Conservation (phyloP, 352 stramenopile genomes). For the Phytopythium ostracodes region DNA sequence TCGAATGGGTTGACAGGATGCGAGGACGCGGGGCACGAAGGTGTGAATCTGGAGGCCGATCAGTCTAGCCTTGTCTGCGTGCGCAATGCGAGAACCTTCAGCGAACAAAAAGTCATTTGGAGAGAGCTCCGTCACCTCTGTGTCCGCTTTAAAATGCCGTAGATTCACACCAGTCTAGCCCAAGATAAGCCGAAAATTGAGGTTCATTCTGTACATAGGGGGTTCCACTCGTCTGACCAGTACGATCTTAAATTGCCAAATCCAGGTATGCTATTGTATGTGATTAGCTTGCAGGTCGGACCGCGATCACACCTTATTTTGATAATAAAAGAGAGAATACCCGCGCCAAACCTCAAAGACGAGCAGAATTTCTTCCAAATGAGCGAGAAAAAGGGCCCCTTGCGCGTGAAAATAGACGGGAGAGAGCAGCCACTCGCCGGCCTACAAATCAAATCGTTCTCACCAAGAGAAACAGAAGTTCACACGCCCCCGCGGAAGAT, state of each 20-base stretch:
- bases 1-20: background rate
- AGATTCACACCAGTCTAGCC: background rate
- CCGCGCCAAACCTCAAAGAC: slow-evolving; percentile 4
- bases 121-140: background rate
- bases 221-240: background rate
- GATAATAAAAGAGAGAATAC: background rate
- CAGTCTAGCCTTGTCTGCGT: background rate
- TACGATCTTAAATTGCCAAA: background rate
- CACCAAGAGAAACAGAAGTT: background rate
- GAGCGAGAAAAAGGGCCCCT: background rate
- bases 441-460: background rate
- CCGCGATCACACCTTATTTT: background rate
- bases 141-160: background rate
- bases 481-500: too few species aligned
- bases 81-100: slow-evolving; percentile 7
- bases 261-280: background rate
- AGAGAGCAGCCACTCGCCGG: background rate
- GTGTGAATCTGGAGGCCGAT: background rate
- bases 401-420: background rate
- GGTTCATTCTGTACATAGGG: background rate
- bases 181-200: background rate
- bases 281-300: background rate
- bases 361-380: background rate
- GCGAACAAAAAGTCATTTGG: background rate
- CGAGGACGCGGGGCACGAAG: background rate